Evolutionary conservation across 345 rosid species (phyloP).

Genomic region (Moricandia moricandioides): DNA sequence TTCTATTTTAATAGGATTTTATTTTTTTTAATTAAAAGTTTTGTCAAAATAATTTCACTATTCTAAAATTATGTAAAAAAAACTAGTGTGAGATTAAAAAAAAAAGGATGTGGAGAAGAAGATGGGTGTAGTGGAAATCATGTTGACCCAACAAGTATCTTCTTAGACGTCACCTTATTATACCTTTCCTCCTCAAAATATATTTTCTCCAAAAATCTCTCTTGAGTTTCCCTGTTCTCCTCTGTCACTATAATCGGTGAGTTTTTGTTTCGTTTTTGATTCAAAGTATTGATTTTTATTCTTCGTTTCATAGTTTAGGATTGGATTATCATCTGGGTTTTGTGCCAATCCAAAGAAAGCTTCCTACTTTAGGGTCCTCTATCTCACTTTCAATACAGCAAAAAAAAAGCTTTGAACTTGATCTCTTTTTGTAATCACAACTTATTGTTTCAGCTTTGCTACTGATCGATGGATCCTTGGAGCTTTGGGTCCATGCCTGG

Average conservation of each 20-base stretch:
- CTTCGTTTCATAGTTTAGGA: background rate
- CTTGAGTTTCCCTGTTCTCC: background rate
- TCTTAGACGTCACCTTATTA: background rate
- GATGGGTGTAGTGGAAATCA: slow-evolving; percentile 44
- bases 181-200: background rate
- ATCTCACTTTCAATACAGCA: background rate
- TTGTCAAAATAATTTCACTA: too few species aligned
- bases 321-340: too few species aligned
- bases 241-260: slow-evolving; percentile 22
- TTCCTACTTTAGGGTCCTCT: background rate
- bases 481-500: slow-evolving; percentile 40
- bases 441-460: slow-evolving; percentile 14
- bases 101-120: slow-evolving; percentile 27
- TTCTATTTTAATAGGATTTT: too few species aligned
- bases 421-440: background rate
- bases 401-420: background rate
- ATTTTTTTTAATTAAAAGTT: too few species aligned
- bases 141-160: slow-evolving; percentile 43
- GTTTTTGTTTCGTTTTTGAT: background rate
- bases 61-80: too few species aligned
- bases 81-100: background rate
- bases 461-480: slow-evolving; percentile 57
- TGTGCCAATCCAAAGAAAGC: background rate
- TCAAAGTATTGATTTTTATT: background rate
- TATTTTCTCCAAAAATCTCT: background rate